These are phyloP conservation scores for Neopestalotiopsis sp. DNA, from an alignment of 2,329 filamentous ascomycete genomes.

Conservation along the genomic window DNA sequence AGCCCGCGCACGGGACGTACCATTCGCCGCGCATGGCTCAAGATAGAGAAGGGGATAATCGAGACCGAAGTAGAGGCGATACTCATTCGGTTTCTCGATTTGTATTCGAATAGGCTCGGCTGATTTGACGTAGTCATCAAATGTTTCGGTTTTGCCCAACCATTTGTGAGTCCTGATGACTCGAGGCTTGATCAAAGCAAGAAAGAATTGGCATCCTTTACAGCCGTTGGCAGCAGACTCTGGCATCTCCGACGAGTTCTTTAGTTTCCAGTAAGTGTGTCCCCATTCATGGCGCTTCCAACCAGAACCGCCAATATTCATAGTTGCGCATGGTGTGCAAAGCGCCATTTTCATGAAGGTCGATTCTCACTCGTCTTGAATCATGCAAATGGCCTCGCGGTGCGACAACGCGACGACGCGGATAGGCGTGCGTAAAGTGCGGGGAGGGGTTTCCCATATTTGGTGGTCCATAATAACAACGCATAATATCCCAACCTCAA, in stretches of 20 bases:
- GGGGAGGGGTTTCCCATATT: not conserved
- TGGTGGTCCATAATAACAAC: not conserved
- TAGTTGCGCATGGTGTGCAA: not conserved
- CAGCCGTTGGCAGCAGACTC: not conserved
- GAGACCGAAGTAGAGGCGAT: not conserved
- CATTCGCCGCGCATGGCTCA: not conserved
- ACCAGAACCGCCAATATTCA: not conserved
- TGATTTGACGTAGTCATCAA: not conserved
- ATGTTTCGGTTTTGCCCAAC: not conserved
- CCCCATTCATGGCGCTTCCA: no score
- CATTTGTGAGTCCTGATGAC: not conserved
- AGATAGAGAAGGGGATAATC: not conserved
- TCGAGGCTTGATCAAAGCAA: not conserved
- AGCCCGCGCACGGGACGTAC: not conserved
- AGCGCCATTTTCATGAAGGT: not conserved
- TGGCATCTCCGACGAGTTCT: not conserved
- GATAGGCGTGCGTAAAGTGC: not conserved
- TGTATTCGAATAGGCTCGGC: not conserved
- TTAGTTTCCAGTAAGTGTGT: not conserved
- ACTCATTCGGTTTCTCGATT: not conserved
- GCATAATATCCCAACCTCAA: not conserved
- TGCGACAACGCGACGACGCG: not conserved
- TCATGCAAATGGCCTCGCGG: not conserved
- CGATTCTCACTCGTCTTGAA: not conserved
- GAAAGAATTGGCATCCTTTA: not conserved